Percentiles rank a stretch among this genome's conserved stretches.
Conservation (phyloP, 2,329 filamentous ascomycete genomes). For the Colletotrichum orchidophilum region DNA sequence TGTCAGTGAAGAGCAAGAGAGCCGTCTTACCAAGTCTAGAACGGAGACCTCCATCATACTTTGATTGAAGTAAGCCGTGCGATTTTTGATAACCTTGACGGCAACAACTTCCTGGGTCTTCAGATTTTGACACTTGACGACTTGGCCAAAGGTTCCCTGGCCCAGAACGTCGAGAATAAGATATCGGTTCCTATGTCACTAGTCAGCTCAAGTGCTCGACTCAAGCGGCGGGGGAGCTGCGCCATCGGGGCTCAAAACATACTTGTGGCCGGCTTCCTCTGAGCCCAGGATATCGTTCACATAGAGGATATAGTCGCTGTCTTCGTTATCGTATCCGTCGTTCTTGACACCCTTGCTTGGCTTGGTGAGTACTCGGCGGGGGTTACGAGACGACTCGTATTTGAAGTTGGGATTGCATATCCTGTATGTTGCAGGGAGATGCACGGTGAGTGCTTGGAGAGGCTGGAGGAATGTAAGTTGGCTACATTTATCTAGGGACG, state of each 20-base stretch:
- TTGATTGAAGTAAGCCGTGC: slow-evolving; percentile 99
- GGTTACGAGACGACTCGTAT: slow-evolving; percentile 97
- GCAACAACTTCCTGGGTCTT: slow-evolving; percentile 99
- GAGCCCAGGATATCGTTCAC: slow-evolving; percentile 98
- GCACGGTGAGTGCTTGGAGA: slow-evolving; percentile 91
- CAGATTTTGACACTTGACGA: slow-evolving; percentile 98
- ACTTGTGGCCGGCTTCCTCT: slow-evolving; percentile 98
- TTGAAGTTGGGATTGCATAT: slow-evolving; percentile 99
- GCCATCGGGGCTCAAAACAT: slow-evolving; percentile 43
- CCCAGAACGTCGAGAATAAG: slow-evolving; percentile 96
- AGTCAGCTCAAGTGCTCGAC: slow-evolving; percentile 28
- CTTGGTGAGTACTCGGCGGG: slow-evolving; percentile 93
- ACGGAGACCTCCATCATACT: slow-evolving; percentile 99
- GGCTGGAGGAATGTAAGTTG: slow-evolving; percentile 66
- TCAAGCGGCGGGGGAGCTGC: not conserved
- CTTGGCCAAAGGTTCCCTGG: slow-evolving; percentile 97
- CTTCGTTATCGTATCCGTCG: slow-evolving; percentile 98
- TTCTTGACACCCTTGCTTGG: slow-evolving; percentile 99
- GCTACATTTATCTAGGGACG: not conserved
- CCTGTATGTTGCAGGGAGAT: slow-evolving; percentile 93
- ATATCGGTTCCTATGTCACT: slow-evolving; percentile 79
- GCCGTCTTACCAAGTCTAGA: slow-evolving; percentile 79
- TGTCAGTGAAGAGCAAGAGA: not conserved
- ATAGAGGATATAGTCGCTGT: slow-evolving; percentile 98
- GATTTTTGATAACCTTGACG: slow-evolving; percentile 99